phyloP scores from a whole-genome alignment of 768 basidiomycete species.

The Terana coerulea region DNA sequence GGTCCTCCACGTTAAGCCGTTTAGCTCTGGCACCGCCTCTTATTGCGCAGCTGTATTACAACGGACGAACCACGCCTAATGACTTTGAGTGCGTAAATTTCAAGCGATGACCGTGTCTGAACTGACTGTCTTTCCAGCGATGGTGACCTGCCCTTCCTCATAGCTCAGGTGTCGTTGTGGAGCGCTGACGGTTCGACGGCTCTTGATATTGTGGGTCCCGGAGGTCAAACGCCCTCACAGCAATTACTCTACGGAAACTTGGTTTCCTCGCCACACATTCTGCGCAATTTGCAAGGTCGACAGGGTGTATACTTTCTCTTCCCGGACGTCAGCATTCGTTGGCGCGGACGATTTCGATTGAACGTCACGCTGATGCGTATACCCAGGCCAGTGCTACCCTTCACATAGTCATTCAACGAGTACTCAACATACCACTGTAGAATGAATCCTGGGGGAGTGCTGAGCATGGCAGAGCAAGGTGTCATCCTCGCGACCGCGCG shows the following conservation, averaged over 20 bases:
- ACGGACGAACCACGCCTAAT: constrained; percentile 65
- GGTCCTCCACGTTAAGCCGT: constrained; percentile 67
- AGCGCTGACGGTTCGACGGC: constrained; percentile 61
- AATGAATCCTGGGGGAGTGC: not conserved
- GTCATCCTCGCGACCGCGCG: constrained; percentile 65
- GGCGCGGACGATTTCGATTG: constrained; percentile 72
- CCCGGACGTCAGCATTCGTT: constrained; percentile 84
- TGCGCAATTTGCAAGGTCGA: constrained; percentile 78
- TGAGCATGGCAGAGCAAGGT: constrained; percentile 41
- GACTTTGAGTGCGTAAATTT: constrained; percentile 68
- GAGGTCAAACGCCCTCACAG: constrained; percentile 37
- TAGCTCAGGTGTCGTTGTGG: constrained; percentile 77
- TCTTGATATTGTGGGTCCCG: constrained; percentile 56
- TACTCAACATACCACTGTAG: not conserved
- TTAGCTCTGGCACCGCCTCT: constrained; percentile 82
- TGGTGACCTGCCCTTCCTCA: constrained; percentile 81
- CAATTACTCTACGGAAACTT: constrained; percentile 78
- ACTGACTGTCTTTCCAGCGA: constrained; percentile 46
- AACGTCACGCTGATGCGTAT: constrained; percentile 70
- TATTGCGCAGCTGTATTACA: constrained; percentile 74
- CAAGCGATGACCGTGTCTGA: constrained; percentile 8
- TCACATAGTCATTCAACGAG: not conserved
- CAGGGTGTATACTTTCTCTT: constrained; percentile 87
- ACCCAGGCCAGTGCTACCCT: constrained; percentile 57
- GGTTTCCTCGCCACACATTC: constrained; percentile 75